Conservation (phyloP, 2,329 filamentous ascomycete genomes). For the Curvularia eragrostidis region DNA sequence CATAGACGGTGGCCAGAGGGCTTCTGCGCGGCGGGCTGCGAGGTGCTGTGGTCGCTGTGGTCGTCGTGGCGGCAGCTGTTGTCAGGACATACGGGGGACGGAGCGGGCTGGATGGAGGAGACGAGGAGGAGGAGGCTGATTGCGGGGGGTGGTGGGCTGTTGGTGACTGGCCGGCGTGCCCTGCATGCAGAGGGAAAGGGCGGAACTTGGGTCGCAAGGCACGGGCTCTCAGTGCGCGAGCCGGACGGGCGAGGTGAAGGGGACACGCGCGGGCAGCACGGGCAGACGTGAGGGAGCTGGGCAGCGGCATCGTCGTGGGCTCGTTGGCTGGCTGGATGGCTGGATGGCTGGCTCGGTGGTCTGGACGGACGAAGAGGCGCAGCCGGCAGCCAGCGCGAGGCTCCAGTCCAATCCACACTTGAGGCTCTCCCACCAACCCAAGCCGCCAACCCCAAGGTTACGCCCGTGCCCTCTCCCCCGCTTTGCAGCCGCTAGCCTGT, state of each 20-base stretch:
- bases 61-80: not conserved
- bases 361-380: conserved; percentile 11
- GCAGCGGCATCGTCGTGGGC: not conserved
- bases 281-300: not conserved
- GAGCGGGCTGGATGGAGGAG: conserved; percentile 11
- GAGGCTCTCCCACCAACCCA: conserved; percentile 15
- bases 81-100: conserved; percentile 7
- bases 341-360: not conserved
- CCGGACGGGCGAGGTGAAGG: not conserved
- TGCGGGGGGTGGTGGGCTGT: conserved; percentile 19
- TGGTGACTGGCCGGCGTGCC: conserved; percentile 16
- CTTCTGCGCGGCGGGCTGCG: not conserved
- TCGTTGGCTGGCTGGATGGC: not conserved
- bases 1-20: conserved; percentile 5
- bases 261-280: not conserved
- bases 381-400: conserved; percentile 10
- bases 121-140: conserved; percentile 25
- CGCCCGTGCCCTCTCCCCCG: conserved; percentile 10
- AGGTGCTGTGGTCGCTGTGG: not conserved
- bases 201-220: conserved; percentile 11
- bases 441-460: conserved; percentile 3
- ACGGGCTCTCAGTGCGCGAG: not conserved
- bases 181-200: conserved; percentile 15
- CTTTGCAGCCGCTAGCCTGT: conserved; percentile 17
- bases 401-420: conserved; percentile 20